phyloP scores from a whole-genome alignment of 2,329 filamentous ascomycete species.

The Clonostachys solani region DNA sequence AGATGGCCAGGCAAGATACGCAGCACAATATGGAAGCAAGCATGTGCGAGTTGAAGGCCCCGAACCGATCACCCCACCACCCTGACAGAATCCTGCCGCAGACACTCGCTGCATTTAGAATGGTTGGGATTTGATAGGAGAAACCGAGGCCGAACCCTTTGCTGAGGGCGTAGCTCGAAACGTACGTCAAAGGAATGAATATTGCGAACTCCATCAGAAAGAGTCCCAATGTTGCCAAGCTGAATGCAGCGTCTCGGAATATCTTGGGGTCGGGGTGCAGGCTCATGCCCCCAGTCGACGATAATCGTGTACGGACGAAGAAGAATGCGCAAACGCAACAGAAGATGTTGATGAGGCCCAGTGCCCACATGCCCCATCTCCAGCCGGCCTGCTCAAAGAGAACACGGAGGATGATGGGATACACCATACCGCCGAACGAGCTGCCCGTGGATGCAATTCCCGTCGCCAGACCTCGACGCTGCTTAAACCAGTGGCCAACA shows the following conservation, averaged over 20 bases:
- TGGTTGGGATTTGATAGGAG: conserved; percentile 61
- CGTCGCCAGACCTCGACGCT: conserved; percentile 49
- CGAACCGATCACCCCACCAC: conserved; percentile 48
- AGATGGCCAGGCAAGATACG: conserved; percentile 49
- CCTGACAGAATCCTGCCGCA: conserved; percentile 54
- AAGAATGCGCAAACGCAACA: neutral
- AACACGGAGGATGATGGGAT: conserved; percentile 3
- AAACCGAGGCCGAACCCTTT: conserved; percentile 45
- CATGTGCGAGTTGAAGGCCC: conserved; percentile 42
- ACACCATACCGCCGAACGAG: conserved; percentile 42
- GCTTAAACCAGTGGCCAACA: conserved; percentile 50
- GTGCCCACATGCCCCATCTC: neutral
- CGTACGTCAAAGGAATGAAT: conserved; percentile 54
- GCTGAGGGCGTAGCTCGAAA: conserved; percentile 51
- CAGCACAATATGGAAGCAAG: conserved; percentile 45
- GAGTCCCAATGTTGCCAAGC: conserved; percentile 7
- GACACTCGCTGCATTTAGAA: conserved; percentile 63
- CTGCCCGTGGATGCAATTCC: conserved; percentile 49
- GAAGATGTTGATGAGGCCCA: neutral
- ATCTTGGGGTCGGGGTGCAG: neutral
- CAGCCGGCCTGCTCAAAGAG: conserved; percentile 1
- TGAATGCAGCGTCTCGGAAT: neutral
- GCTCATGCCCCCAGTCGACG: neutral
- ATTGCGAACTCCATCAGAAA: conserved; percentile 30
- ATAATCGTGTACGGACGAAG: neutral